These are phyloP conservation scores for Geotrichum aggregatum DNA, from an alignment of 1,139 yeast species.

Conservation along the genomic window DNA sequence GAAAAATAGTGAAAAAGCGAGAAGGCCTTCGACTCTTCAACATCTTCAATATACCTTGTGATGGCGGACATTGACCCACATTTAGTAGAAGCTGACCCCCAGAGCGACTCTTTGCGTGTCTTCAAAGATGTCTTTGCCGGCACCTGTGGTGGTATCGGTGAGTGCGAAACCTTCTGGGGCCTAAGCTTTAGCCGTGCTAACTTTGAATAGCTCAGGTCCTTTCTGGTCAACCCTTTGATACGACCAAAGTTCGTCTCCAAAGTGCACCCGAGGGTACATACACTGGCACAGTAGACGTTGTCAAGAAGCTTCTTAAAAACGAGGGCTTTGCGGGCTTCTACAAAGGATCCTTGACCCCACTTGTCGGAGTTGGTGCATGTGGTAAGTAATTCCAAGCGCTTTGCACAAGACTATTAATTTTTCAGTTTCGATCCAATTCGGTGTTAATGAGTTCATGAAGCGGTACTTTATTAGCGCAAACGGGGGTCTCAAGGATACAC, in stretches of 20 bases:
- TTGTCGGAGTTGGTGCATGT: conserved; percentile 91
- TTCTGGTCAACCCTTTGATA: conserved; percentile 95
- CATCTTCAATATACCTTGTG: no score
- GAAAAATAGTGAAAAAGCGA: no score
- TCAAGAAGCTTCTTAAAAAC: conserved; percentile 58
- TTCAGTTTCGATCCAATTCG: conserved; percentile 70
- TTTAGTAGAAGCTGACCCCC: conserved; percentile 36
- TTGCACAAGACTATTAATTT: neutral
- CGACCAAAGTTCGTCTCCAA: conserved; percentile 86
- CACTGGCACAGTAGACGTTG: conserved; percentile 70
- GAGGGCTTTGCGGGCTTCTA: conserved; percentile 83
- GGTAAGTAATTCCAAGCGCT: conserved; percentile 27
- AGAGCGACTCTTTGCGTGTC: conserved; percentile 47
- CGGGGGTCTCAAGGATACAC: conserved; percentile 41
- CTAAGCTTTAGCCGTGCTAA: neutral
- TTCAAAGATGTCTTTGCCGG: conserved; percentile 82
- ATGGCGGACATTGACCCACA: conserved; percentile 37
- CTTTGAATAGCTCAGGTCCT: conserved; percentile 64
- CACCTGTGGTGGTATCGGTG: conserved; percentile 76
- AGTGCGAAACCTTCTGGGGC: conserved; percentile 11
- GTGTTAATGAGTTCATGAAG: conserved; percentile 92
- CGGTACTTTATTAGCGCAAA: conserved; percentile 53
- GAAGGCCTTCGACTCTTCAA: no score
- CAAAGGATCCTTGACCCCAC: conserved; percentile 82
- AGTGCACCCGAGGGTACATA: conserved; percentile 77